Evolutionary conservation across 192 early-diverging fungal genomes (phyloP).

Genomic region (Geranomyces michiganensis): DNA sequence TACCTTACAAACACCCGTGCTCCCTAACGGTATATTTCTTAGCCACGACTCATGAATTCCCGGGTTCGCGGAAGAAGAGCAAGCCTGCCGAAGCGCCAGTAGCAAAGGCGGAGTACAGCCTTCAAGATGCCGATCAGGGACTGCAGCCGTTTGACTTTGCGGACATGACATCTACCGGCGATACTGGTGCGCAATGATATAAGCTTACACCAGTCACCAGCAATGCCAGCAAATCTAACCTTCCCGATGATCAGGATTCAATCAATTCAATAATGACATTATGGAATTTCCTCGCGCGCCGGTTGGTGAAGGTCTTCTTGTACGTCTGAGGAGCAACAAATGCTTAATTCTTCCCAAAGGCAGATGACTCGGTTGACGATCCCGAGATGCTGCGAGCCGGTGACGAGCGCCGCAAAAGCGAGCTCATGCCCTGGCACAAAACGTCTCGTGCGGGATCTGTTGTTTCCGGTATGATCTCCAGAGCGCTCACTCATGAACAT

Average conservation of each 20-base stretch:
- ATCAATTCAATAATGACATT: too few relatives aligned
- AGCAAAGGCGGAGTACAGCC: too few relatives aligned
- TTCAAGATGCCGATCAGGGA: not conserved
- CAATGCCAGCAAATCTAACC: too few relatives aligned
- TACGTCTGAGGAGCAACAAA: too few relatives aligned
- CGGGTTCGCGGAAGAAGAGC: not conserved
- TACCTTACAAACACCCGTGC: too few relatives aligned
- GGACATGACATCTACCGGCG: constrained; percentile 4
- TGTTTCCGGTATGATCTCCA: constrained; percentile 13
- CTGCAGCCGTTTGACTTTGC: not conserved
- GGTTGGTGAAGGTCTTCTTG: too few relatives aligned
- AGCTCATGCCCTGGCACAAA: constrained; percentile 34
- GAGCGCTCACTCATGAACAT: not conserved
- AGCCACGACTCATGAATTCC: not conserved
- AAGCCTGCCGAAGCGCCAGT: too few relatives aligned
- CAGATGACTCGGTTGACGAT: constrained; percentile 11
- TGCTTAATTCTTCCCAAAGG: not conserved
- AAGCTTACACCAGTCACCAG: too few relatives aligned
- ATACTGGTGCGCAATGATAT: not conserved
- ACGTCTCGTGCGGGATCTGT: constrained; percentile 29
- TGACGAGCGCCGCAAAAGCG: constrained; percentile 28
- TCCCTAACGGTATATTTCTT: too few relatives aligned
- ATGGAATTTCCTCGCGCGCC: too few relatives aligned
- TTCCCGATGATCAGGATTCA: too few relatives aligned
- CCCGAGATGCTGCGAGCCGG: constrained; percentile 26